phyloP scores from a whole-genome alignment of 805 yeast genomes.

The Spathaspora gorwiae region DNA sequence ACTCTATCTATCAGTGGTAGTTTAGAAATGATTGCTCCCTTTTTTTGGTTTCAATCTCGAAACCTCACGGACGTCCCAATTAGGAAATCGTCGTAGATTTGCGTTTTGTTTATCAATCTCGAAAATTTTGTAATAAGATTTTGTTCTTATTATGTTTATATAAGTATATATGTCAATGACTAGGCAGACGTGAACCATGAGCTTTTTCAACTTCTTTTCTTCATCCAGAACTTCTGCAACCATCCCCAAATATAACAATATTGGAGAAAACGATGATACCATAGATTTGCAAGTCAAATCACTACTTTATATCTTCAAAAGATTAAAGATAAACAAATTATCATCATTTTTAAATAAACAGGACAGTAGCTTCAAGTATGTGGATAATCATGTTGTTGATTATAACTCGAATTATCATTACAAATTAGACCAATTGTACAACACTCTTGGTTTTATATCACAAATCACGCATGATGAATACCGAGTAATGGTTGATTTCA shows the following conservation, averaged over 20 bases:
- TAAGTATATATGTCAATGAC: neutral
- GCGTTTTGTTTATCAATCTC: no score
- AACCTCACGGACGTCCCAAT: no score
- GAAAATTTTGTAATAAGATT: no score
- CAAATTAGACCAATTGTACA: slow-evolving; percentile 55
- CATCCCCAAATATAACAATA: slow-evolving; percentile 6
- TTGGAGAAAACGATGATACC: slow-evolving; percentile 34
- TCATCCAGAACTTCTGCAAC: neutral
- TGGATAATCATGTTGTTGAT: slow-evolving; percentile 4
- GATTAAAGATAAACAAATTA: slow-evolving; percentile 42
- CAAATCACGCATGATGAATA: slow-evolving; percentile 52
- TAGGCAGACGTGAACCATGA: neutral
- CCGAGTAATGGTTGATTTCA: slow-evolving; percentile 61
- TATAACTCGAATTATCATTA: slow-evolving; percentile 1
- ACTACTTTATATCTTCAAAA: slow-evolving; percentile 51
- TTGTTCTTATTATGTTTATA: neutral
- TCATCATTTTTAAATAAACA: slow-evolving; percentile 35
- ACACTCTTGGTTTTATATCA: slow-evolving; percentile 39
- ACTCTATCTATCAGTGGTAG: no score
- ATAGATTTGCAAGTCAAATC: slow-evolving; percentile 60
- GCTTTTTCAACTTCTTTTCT: neutral
- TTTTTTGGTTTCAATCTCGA: no score
- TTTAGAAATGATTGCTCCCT: no score
- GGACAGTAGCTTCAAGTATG: slow-evolving; percentile 13
- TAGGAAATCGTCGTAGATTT: no score